A percentile compares a stretch with the other conserved stretches of the same genome.
These are phyloP conservation scores for Neoboletus magnificus DNA, from an alignment of 768 basidiomycete genomes.

Conservation along the genomic window DNA sequence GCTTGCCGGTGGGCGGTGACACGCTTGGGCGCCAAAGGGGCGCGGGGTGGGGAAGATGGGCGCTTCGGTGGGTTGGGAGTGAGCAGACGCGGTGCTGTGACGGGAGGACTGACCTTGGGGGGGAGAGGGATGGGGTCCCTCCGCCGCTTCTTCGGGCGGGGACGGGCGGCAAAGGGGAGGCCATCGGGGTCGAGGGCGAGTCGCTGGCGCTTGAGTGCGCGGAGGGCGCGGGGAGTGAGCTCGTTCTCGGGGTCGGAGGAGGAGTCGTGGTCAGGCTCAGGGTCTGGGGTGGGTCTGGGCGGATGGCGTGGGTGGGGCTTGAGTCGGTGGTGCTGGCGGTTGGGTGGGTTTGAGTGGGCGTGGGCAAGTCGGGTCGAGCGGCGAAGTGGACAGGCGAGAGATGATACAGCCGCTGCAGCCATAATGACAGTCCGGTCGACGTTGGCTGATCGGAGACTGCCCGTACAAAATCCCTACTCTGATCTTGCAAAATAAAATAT, in stretches of 20 bases:
- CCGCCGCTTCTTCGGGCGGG: constrained; percentile 20
- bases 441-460: constrained; percentile 13
- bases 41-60: constrained; percentile 3
- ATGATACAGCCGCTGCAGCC: constrained; percentile 29
- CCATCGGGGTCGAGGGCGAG: constrained; percentile 30
- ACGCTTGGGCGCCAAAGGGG: constrained; percentile 7
- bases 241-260: constrained; percentile 28
- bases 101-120: neutral
- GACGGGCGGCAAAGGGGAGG: constrained; percentile 16
- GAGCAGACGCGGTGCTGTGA: neutral
- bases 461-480: neutral
- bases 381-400: constrained; percentile 28
- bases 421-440: constrained; percentile 21
- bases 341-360: constrained; percentile 9
- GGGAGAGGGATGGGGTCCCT: constrained; percentile 10
- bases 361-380: constrained; percentile 29
- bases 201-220: constrained; percentile 33
- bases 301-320: neutral
- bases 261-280: constrained; percentile 20
- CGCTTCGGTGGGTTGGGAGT: constrained; percentile 10
- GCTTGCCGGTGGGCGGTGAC: neutral
- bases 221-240: constrained; percentile 33
- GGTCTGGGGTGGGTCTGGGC: constrained; percentile 4
- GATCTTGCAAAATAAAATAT: neutral
- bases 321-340: neutral